Evolutionary conservation across 768 basidiomycete genomes (phyloP).

Genomic region (Porphyrellus cyaneotinctus): DNA sequence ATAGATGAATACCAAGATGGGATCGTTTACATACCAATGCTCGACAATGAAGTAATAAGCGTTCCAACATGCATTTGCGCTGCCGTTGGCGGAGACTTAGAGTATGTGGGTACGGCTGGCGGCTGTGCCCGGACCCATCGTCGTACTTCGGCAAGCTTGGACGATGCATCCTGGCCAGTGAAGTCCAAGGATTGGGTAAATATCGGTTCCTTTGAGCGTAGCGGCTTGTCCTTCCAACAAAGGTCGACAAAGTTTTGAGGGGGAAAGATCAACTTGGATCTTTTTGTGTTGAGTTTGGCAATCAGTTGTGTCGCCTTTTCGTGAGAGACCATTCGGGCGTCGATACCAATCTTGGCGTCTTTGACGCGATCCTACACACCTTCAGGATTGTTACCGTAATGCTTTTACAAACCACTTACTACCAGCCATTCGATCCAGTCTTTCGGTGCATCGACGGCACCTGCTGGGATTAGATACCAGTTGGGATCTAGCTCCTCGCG

Average conservation of each 20-base stretch:
- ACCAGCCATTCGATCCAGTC: slow-evolving; percentile 81
- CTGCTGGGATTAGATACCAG: slow-evolving; percentile 68
- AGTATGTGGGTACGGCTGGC: slow-evolving; percentile 56
- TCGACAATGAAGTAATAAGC: slow-evolving; percentile 64
- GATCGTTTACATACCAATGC: slow-evolving; percentile 50
- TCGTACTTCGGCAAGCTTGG: slow-evolving; percentile 69
- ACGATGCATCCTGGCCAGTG: slow-evolving; percentile 57
- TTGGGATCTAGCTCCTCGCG: slow-evolving; percentile 62
- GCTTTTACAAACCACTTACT: slow-evolving; percentile 34
- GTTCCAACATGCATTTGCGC: slow-evolving; percentile 63
- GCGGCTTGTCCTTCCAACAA: slow-evolving; percentile 74
- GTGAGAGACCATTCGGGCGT: slow-evolving; percentile 79
- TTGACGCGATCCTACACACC: slow-evolving; percentile 35
- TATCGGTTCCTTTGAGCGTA: slow-evolving; percentile 59
- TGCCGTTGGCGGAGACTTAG: slow-evolving; percentile 56
- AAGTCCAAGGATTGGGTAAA: slow-evolving; percentile 71
- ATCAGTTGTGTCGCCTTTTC: slow-evolving; percentile 63
- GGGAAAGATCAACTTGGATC: slow-evolving; percentile 72
- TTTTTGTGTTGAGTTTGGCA: slow-evolving; percentile 46
- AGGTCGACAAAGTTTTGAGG: slow-evolving; percentile 82
- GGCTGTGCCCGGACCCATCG: slow-evolving; percentile 65
- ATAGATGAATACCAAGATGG: not conserved
- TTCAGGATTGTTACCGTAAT: slow-evolving; percentile 1
- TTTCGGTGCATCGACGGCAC: slow-evolving; percentile 47
- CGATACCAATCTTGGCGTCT: slow-evolving; percentile 66